These are phyloP conservation scores for Eurotiales sp. DNA, from an alignment of 2,329 filamentous ascomycete species.

Conservation along the genomic window DNA sequence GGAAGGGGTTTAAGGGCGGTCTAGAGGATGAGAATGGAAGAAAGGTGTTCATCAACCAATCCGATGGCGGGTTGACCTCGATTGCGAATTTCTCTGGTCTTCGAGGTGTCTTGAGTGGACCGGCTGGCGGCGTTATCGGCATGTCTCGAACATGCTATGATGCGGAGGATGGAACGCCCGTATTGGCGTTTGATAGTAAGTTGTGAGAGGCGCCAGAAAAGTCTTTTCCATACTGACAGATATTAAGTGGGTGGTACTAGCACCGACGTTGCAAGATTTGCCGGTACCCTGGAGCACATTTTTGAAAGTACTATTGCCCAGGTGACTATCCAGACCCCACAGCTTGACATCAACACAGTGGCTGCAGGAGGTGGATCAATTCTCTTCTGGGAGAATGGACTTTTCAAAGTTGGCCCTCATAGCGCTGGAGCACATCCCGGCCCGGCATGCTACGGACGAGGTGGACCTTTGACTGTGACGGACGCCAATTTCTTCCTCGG, in stretches of 20 bases:
- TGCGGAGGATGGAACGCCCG: conserved; percentile 69
- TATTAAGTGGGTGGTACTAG: conserved; percentile 71
- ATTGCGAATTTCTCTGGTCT: conserved; percentile 66
- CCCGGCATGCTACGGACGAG: conserved; percentile 86
- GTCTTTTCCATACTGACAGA: neutral
- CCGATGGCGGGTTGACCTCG: conserved; percentile 62
- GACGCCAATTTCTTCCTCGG: conserved; percentile 86
- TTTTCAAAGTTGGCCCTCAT: conserved; percentile 87
- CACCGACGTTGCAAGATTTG: conserved; percentile 81
- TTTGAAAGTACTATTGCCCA: conserved; percentile 90
- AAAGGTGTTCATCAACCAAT: conserved; percentile 79
- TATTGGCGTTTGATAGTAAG: conserved; percentile 79
- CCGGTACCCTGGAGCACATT: conserved; percentile 82
- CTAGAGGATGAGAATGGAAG: conserved; percentile 67
- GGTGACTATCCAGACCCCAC: conserved; percentile 83
- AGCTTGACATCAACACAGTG: conserved; percentile 89
- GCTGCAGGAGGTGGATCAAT: conserved; percentile 68
- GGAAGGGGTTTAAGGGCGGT: conserved; percentile 66
- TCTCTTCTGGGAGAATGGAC: conserved; percentile 77
- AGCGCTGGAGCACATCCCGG: conserved; percentile 85
- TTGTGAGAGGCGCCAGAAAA: neutral
- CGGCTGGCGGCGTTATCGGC: conserved; percentile 84
- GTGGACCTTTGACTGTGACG: conserved; percentile 83
- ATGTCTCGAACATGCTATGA: conserved; percentile 88
- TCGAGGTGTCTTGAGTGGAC: conserved; percentile 78